A percentile compares a stretch with the other conserved stretches of the same genome.
Evolutionary conservation across 1,284 basidiomycete species (phyloP).

Genomic region (Chondrostereum purpureum): DNA sequence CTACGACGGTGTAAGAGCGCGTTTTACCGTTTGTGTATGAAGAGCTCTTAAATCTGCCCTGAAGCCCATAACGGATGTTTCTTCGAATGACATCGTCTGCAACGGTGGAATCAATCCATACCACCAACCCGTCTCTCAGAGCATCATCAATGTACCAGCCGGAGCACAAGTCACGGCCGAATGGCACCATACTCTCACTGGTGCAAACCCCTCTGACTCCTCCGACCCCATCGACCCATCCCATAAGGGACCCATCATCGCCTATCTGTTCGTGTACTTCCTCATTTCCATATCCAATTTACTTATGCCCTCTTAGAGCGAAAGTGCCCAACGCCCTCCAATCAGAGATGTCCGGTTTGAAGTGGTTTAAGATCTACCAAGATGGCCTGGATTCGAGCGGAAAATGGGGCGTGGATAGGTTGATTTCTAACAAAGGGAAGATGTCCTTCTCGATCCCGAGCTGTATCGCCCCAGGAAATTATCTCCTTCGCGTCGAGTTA

Average conservation of each 20-base stretch:
- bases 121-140: conserved; percentile 33
- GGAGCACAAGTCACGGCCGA: conserved; percentile 36
- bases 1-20: conserved; percentile 25
- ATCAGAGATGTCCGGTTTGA: conserved; percentile 32
- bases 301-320: conserved; percentile 23
- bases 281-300: neutral
- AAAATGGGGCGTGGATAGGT: conserved; percentile 40
- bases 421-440: conserved; percentile 48
- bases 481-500: conserved; percentile 33
- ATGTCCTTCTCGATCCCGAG: conserved; percentile 44
- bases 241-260: conserved; percentile 38
- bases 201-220: conserved; percentile 27
- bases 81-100: conserved; percentile 24
- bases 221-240: conserved; percentile 39
- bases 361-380: conserved; percentile 38
- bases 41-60: neutral
- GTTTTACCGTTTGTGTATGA: neutral
- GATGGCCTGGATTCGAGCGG: conserved; percentile 30
- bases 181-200: conserved; percentile 35
- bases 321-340: conserved; percentile 36
- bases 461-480: conserved; percentile 43
- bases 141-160: conserved; percentile 36
- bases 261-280: conserved; percentile 31
- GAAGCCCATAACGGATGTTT: conserved; percentile 24
- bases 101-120: conserved; percentile 39